Evolutionary conservation across 2,329 filamentous ascomycete species (phyloP).

Genomic region (Paraphaeosphaeria minitans): DNA sequence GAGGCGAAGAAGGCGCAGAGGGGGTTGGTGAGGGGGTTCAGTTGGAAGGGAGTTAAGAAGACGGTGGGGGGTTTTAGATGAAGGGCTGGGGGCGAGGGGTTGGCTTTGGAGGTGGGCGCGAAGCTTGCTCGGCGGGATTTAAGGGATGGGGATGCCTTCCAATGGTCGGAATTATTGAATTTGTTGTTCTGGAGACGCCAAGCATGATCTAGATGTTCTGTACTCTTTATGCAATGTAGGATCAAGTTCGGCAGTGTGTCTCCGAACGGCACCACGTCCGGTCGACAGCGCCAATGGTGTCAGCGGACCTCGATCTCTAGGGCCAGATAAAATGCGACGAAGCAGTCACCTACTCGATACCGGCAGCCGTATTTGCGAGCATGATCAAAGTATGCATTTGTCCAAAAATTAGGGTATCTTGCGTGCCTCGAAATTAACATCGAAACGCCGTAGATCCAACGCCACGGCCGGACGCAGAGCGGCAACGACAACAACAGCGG

Average conservation of each 20-base stretch:
- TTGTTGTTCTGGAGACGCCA: too few species aligned
- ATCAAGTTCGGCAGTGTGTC: too few species aligned
- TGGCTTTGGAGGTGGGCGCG: not conserved
- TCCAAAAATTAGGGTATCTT: slow-evolving; percentile 3
- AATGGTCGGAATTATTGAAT: too few species aligned
- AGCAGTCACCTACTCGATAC: not conserved
- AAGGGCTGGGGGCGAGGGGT: not conserved
- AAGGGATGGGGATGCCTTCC: not conserved
- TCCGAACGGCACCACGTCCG: too few species aligned
- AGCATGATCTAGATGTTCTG: too few species aligned
- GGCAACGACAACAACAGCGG: not conserved
- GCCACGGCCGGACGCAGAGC: not conserved
- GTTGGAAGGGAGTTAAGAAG: slow-evolving; percentile 7
- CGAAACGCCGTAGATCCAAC: not conserved
- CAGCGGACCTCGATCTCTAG: too few species aligned
- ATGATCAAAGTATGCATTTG: not conserved
- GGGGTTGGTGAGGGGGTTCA: slow-evolving; percentile 3
- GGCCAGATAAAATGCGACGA: too few species aligned
- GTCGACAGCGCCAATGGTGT: too few species aligned
- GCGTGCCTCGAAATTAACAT: not conserved
- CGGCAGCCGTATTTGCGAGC: not conserved
- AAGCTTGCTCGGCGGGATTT: not conserved
- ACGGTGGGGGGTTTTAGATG: slow-evolving; percentile 2
- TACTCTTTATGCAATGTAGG: too few species aligned
- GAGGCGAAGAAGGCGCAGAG: slow-evolving; percentile 9